Percentiles rank a stretch among this genome's conserved stretches.
phyloP scores from a whole-genome alignment of 306 rosid species.

The Quercus robur region DNA sequence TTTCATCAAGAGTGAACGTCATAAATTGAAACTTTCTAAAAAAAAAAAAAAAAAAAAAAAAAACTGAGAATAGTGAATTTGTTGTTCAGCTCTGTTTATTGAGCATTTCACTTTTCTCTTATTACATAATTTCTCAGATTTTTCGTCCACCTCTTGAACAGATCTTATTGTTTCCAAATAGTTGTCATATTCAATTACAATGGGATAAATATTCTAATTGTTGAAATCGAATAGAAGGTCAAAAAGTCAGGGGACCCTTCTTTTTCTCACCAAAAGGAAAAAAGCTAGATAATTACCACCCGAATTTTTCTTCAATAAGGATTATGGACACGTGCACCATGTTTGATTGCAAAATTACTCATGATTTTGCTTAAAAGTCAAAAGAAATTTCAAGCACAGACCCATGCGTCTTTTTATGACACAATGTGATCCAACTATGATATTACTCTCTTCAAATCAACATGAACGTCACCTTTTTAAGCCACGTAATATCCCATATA shows the following conservation, averaged over 20 bases:
- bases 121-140: no score
- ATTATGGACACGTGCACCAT: constrained; percentile 25
- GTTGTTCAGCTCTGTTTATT: no score
- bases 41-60: no score
- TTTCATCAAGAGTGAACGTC: rapidly evolving
- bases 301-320: background rate
- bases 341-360: constrained; percentile 23
- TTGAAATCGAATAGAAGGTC: no score
- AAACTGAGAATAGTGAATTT: no score
- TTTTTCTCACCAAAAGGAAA: background rate
- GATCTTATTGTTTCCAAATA: no score
- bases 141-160: no score
- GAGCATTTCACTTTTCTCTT: no score
- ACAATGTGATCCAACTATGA: background rate
- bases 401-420: background rate
- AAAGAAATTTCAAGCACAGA: background rate
- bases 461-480: background rate
- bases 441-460: background rate
- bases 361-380: constrained; percentile 27
- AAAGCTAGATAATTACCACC: background rate
- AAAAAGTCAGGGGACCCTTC: background rate
- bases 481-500: background rate
- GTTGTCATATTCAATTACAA: no score
- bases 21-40: no score
- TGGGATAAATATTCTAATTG: no score